These are phyloP conservation scores for Epichloe sibirici DNA, from an alignment of 2,329 filamentous ascomycete species.

Conservation along the genomic window DNA sequence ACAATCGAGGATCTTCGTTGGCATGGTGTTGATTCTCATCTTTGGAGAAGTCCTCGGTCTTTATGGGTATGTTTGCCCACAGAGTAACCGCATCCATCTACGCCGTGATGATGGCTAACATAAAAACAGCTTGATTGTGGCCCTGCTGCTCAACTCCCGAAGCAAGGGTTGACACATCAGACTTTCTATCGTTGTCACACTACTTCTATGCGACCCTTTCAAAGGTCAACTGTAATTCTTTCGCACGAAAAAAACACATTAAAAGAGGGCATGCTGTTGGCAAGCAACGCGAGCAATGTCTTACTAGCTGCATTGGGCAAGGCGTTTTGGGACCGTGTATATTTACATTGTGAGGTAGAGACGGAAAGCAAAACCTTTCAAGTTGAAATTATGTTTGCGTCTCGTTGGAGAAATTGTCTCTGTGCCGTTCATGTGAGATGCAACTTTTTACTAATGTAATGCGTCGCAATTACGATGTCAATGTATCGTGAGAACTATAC, in stretches of 20 bases:
- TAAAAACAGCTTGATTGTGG: slow-evolving; percentile 67
- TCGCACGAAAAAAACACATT: not conserved
- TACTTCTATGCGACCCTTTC: not conserved
- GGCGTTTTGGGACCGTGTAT: slow-evolving; percentile 27
- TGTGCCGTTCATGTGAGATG: not conserved
- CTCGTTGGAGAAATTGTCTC: not conserved
- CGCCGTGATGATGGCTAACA: not conserved
- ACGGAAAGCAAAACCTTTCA: not conserved
- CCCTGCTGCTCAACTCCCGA: slow-evolving; percentile 85
- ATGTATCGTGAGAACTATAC: too few relatives aligned
- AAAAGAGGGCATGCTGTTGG: not conserved
- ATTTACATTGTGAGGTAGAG: slow-evolving; percentile 16
- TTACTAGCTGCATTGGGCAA: slow-evolving; percentile 23
- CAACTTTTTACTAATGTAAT: not conserved
- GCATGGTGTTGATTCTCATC: slow-evolving; percentile 97
- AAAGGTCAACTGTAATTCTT: not conserved
- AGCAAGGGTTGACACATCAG: slow-evolving; percentile 43
- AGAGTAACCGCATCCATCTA: too few relatives aligned
- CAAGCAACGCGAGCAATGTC: slow-evolving; percentile 4
- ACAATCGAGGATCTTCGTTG: slow-evolving; percentile 90
- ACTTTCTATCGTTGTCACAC: not conserved
- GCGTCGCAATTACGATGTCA: not conserved
- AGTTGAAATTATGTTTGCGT: not conserved
- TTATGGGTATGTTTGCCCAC: slow-evolving; percentile 59
- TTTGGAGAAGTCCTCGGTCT: slow-evolving; percentile 95